These are phyloP conservation scores for Populus pruinosa DNA, from an alignment of 345 rosid genomes.

Conservation along the genomic window DNA sequence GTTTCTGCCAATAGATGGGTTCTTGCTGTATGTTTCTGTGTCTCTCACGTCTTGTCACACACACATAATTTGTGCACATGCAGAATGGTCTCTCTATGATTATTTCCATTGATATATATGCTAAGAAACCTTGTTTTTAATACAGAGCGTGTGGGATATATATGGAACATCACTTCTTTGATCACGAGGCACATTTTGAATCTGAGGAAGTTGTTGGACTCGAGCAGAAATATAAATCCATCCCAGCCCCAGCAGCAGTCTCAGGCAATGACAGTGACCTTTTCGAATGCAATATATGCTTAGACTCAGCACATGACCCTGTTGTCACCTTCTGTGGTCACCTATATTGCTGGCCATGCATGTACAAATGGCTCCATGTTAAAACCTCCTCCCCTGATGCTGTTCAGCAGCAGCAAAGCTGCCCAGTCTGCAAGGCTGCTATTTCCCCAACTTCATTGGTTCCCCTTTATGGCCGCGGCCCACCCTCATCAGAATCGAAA, in stretches of 20 bases:
- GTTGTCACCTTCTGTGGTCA: conserved; percentile 37
- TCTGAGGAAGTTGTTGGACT: conserved; percentile 26
- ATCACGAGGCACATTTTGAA: conserved; percentile 32
- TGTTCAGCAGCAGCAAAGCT: conserved; percentile 14
- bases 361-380: conserved; percentile 30
- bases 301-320: conserved; percentile 32
- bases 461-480: conserved; percentile 29
- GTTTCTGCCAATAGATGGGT: too few species aligned
- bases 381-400: conserved; percentile 14
- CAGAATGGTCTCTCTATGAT: background rate
- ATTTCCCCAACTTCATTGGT: conserved; percentile 18
- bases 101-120: background rate
- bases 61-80: background rate
- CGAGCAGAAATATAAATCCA: conserved; percentile 38
- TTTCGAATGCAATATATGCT: conserved; percentile 34
- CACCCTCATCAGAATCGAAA: background rate
- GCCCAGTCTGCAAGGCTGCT: conserved; percentile 35
- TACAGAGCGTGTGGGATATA: conserved; percentile 30
- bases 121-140: background rate
- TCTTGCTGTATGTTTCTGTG: background rate
- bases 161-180: conserved; percentile 41
- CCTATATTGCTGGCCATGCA: conserved; percentile 36
- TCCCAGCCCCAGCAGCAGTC: conserved; percentile 14
- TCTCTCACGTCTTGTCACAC: background rate
- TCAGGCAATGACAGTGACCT: conserved; percentile 1